Evolutionary conservation across 352 stramenopile genomes (phyloP), one percentile per base, ranked within the genome.

Genomic region (Globisporangium cystogenes): DNA sequence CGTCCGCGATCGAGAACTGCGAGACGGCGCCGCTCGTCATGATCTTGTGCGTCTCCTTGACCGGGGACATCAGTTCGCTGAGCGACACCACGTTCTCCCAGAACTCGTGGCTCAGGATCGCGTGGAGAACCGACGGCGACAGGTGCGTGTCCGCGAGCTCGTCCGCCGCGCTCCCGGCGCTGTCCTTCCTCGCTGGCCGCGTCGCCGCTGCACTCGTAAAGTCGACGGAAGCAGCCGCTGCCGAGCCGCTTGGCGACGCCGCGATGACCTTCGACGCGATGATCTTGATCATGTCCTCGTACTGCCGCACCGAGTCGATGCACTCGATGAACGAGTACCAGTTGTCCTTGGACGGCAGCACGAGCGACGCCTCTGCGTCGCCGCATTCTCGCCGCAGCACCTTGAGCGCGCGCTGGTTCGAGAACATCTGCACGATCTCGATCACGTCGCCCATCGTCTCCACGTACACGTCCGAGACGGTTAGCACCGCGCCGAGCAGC

Each of bases 201-300:
- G 21, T 26, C 48, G 15, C 18, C 20, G 29, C 14, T 36, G 23
- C 23, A 8, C 7, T 29, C 16, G 42, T 5, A 2, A 39, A 39
- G 12, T 39, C 33, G 33, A 39, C 15, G 20, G 20, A 27, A 40
- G 7, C 5, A 51, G 52, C 39, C 33, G 11, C 10, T 40, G 3
- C 31, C 0, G 45, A 12, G 8, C 31, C 43, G 24, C 42, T 51
- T 2, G 59, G 66, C 0, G 68, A 64, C 46, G 67, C 71, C 26
- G 65, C 56, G 24, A 74, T 48, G 37, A 82, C 71, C 56, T 85
- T 85, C 0, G 69, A 74, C 5, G 77, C 70, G 35, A 91, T 85
- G 41, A 87, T 86, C 60, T 91, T 91, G 60, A 91, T 86, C 77
- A 87, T 84, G 39, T 91, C 80, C 63, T 89, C 77, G 55, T 84